Conservation (phyloP, 1,139 yeast genomes). For the Hyphopichia khmerensis region DNA sequence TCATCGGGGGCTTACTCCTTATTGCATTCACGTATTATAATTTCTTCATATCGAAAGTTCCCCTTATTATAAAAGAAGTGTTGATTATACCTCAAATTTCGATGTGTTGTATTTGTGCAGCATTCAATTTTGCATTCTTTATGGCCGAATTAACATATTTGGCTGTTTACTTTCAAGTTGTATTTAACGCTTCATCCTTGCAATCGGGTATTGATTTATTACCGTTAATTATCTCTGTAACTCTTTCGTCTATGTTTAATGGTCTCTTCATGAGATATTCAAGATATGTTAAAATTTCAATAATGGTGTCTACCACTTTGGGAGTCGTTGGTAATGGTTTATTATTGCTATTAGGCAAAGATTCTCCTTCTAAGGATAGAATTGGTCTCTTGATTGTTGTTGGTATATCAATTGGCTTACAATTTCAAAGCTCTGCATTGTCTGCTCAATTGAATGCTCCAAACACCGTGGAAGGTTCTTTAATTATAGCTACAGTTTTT, state of each 20-base stretch:
- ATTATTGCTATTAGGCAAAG: constrained; percentile 35
- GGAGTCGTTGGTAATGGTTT: constrained; percentile 57
- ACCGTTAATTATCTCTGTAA: constrained; percentile 53
- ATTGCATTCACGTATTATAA: constrained; percentile 48
- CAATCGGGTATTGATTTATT: constrained; percentile 58
- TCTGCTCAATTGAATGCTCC: constrained; percentile 59
- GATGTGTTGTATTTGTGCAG: constrained; percentile 36
- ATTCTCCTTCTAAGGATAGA: constrained; percentile 33
- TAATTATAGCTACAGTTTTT: constrained; percentile 50
- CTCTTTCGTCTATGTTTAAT: constrained; percentile 43
- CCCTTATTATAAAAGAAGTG: constrained; percentile 46
- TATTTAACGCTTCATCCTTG: constrained; percentile 47
- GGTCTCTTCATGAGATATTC: constrained; percentile 50
- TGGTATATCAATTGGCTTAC: constrained; percentile 56
- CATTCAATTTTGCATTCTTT: constrained; percentile 44
- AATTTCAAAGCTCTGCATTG: constrained; percentile 52
- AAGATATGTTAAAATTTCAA: constrained; percentile 48
- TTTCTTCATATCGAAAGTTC: constrained; percentile 42
- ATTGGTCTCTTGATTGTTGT: constrained; percentile 55
- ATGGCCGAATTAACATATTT: constrained; percentile 44
- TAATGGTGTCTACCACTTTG: constrained; percentile 40
- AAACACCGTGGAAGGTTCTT: constrained; percentile 44
- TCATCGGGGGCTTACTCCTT: constrained; percentile 49
- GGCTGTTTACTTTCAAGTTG: constrained; percentile 58
- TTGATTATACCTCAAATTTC: constrained; percentile 34